Evolutionary conservation across 306 rosid species (phyloP).

Genomic region (Vachellia collinsii): DNA sequence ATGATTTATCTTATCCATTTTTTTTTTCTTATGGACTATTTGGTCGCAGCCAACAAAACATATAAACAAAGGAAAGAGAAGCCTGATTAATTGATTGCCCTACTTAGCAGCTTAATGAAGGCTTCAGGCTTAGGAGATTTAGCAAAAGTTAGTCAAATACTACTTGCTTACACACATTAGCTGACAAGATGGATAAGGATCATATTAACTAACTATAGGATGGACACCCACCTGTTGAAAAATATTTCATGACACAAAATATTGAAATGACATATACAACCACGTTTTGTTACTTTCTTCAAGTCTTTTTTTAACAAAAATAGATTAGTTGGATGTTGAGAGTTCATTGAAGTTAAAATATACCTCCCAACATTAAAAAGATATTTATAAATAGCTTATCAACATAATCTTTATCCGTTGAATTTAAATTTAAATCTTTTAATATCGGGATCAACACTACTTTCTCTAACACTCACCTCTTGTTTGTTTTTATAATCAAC

Average conservation of each 20-base stretch:
- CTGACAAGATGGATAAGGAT: not conserved
- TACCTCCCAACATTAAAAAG: no score
- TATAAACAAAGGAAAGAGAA: not conserved
- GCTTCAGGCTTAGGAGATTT: not conserved
- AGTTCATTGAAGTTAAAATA: no score
- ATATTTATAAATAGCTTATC: no score
- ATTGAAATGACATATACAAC: no score
- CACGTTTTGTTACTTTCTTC: no score
- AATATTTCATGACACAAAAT: not conserved
- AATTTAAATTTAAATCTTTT: no score
- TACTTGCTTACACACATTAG: not conserved
- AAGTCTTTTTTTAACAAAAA: no score
- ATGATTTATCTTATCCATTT: not conserved
- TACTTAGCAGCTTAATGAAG: not conserved
- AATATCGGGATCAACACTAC: no score
- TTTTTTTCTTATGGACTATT: not conserved
- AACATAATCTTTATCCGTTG: no score
- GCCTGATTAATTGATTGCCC: not conserved
- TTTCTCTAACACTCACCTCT: no score
- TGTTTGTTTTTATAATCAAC: no score
- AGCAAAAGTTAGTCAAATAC: not conserved
- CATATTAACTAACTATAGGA: not conserved
- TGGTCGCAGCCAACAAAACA: not conserved
- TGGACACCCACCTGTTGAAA: not conserved
- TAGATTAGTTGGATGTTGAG: no score